phyloP scores from a whole-genome alignment of 768 basidiomycete genomes.

The Lentinula detonsa region DNA sequence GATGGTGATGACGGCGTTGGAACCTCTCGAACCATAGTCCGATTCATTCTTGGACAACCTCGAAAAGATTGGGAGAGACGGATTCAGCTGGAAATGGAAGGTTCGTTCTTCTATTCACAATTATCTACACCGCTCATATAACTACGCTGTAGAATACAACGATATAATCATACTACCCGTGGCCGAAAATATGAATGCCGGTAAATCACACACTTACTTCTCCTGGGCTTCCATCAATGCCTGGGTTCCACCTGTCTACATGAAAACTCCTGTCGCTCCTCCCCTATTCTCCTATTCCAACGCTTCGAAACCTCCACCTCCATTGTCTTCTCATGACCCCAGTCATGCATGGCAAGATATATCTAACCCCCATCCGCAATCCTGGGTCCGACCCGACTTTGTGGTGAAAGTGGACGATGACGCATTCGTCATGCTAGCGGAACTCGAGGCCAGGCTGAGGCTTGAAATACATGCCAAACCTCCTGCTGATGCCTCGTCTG shows the following conservation, averaged over 20 bases:
- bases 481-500: slow-evolving; percentile 1
- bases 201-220: slow-evolving; percentile 90
- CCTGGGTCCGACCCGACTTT: slow-evolving; percentile 87
- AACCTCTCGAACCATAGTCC: slow-evolving; percentile 78
- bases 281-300: slow-evolving; percentile 65
- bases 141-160: slow-evolving; percentile 56
- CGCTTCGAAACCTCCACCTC: slow-evolving; percentile 46
- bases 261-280: slow-evolving; percentile 35
- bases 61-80: slow-evolving; percentile 72
- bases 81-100: slow-evolving; percentile 85
- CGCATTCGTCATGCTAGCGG: slow-evolving; percentile 90
- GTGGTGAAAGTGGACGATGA: slow-evolving; percentile 96
- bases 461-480: slow-evolving; percentile 56
- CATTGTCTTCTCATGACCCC: slow-evolving; percentile 72
- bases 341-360: slow-evolving; percentile 46
- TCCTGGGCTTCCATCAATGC: slow-evolving; percentile 89
- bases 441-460: slow-evolving; percentile 85
- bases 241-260: slow-evolving; percentile 80
- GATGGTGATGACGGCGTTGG: slow-evolving; percentile 63
- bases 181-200: slow-evolving; percentile 92
- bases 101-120: slow-evolving; percentile 39
- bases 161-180: slow-evolving; percentile 83
- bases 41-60: slow-evolving; percentile 87
- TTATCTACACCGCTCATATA: slow-evolving; percentile 4
- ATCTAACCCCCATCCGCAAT: slow-evolving; percentile 31